Base-by-base conservation (phyloP, 2,329 filamentous ascomycete genomes). In the Pleoardoris graminearum region DNA sequence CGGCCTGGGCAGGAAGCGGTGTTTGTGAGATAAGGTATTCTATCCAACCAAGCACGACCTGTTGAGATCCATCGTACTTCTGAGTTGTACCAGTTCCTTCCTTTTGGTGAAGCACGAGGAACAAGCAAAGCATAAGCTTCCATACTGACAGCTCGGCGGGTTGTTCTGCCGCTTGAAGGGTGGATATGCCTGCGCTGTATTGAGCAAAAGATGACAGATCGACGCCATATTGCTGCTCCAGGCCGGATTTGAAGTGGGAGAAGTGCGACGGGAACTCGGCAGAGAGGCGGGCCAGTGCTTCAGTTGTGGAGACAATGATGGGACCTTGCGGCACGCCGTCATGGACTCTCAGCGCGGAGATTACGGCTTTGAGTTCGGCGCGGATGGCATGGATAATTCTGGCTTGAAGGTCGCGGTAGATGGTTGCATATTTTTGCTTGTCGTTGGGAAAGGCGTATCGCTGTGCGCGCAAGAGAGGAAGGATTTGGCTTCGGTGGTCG, bases 321-420 rank as follows among this genome's bases (percentile, higher is more conserved):
- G 53, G 44, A 21, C 33, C 46, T 1, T 54, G 51, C 1, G 53
- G 51, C 6, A 53, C 30, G 7, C 37, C 37, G 11, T 38, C 29
- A 2, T 57, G 23, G 19, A 47, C 11, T 12, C 50, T 50, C 14
- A 61, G 30, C 4, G 41, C 48, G 21, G 50, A 16, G 29, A 67
- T 32, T 1, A 56, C 57, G 19, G 52, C 51, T 23, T 61, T 38
- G 8, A 70, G 63, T 47, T 70, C 63, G 6, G 23, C 12, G 4
- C 59, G 57, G 3, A 69, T 59, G 7, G 57, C 50, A 35, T 68
- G 58, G 17, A 72, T 59, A 45, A 70, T 63, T 2, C 50, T 60
- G 2, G 64, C 63, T 59, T 79, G 77, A 6, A 74, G 67, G 38
- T 73, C 66, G 17, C 77, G 72, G 56, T 79, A 80, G 6, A 76